Conservation (phyloP, 331 rosid genomes). For the Quercus phellos region DNA sequence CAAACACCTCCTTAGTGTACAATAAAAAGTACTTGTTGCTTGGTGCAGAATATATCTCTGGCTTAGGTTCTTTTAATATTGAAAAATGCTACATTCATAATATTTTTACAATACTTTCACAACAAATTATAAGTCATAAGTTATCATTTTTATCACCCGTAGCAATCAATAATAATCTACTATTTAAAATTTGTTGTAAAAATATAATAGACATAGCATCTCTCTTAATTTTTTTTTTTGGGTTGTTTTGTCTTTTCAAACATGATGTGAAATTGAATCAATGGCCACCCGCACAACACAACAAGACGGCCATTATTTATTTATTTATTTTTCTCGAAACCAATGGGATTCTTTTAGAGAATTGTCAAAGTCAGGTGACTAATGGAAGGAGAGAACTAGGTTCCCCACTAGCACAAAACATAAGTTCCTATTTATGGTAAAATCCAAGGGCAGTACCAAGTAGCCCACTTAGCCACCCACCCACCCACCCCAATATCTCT, state of each 20-base stretch:
- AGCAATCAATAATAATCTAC: fast-evolving
- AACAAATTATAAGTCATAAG: too few species aligned
- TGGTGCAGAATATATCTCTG: too few species aligned
- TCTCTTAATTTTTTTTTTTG: background rate
- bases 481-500: slow-evolving; percentile 24
- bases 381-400: slow-evolving; percentile 35
- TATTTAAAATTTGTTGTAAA: too few species aligned
- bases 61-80: too few species aligned
- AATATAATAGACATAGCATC: fast-evolving
- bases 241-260: background rate
- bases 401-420: slow-evolving; percentile 34
- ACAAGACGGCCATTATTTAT: background rate
- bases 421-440: slow-evolving; percentile 31
- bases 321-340: background rate
- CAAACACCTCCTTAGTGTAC: too few species aligned
- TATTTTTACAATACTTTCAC: too few species aligned
- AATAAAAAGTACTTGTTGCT: too few species aligned
- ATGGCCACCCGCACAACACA: background rate
- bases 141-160: fast-evolving
- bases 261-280: background rate
- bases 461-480: slow-evolving; percentile 25
- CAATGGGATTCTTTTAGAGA: background rate
- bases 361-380: slow-evolving; percentile 12
- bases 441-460: slow-evolving; percentile 24
- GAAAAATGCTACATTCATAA: too few species aligned